phyloP scores from a whole-genome alignment of 31 red algal species.

The Asparagopsis taxiformis region DNA sequence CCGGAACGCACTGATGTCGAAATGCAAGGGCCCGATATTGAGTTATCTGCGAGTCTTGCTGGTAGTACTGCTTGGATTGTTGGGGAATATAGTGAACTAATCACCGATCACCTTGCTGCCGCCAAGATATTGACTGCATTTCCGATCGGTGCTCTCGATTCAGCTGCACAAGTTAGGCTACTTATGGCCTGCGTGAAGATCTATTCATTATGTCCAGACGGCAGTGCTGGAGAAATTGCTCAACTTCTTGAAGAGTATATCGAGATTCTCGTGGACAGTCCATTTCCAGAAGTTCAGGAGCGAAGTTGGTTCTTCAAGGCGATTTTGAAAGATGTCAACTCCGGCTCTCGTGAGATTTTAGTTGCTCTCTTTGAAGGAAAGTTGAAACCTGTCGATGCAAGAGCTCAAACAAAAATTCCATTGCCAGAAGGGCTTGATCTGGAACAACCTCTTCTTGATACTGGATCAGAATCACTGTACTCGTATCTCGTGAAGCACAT shows the following conservation, averaged over 20 bases:
- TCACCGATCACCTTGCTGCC: conserved; percentile 28
- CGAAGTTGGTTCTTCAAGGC: conserved; percentile 59
- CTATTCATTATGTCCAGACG: conserved; percentile 43
- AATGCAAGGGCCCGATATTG: background rate
- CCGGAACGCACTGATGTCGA: background rate
- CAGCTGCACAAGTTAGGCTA: conserved; percentile 56
- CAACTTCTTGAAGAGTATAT: conserved; percentile 33
- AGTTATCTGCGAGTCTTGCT: conserved; percentile 46
- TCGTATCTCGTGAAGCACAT: conserved; percentile 52
- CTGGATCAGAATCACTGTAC: conserved; percentile 51
- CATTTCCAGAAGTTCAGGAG: conserved; percentile 83
- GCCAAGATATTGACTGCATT: conserved; percentile 34
- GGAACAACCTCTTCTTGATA: conserved; percentile 67
- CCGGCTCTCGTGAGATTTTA: conserved; percentile 10
- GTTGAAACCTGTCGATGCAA: conserved; percentile 72
- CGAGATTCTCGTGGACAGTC: conserved; percentile 42
- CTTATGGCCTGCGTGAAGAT: conserved; percentile 66
- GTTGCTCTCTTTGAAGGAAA: conserved; percentile 54
- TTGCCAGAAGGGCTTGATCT: conserved; percentile 61
- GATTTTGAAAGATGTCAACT: conserved; percentile 30
- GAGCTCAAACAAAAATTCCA: conserved; percentile 69
- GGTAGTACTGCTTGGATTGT: conserved; percentile 70
- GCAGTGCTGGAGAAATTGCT: conserved; percentile 16
- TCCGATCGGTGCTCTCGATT: conserved; percentile 48
- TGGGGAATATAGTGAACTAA: conserved; percentile 72